Evolutionary conservation across 768 basidiomycete genomes (phyloP), one percentile per base, ranked within the genome.

Genomic region (Pleurotus salmoneostramineus): DNA sequence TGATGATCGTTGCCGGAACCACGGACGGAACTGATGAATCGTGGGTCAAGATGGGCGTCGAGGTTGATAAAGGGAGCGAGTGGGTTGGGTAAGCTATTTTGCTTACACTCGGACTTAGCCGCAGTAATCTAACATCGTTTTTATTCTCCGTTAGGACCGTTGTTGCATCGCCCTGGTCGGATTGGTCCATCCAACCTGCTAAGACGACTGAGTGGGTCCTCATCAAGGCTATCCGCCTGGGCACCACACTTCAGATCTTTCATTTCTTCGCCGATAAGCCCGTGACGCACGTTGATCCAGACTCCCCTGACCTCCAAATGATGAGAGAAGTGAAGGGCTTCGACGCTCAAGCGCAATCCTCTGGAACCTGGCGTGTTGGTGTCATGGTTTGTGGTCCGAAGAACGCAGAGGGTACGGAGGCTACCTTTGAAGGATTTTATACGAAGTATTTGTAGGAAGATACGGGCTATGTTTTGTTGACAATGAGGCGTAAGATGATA

Each of bases 311-410:
- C 14, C 55, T 56, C 12, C 7, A 17, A 6, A 56, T 56, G 56
- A 46, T 56, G n/a, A 60, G 59, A 27, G 59, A 60, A 35, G 59
- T 60, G 14, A 56, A 50, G 27, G 59, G 46, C 3, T 60, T 60
- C 33, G 58, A 59, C 31, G 44, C 35, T 15, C 11, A 56, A 56
- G 21, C 17, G 17, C 14, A 7, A 35, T 34, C 15, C 46, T 47
- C 21, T 5, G 7, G n/a, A 10, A 34, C 27, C 12, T 60, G 59
- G 59, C 54, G 59, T 14, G 47, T 60, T 2, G 59, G 59, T 15
- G 45, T 56, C 45, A 60, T 60, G 59, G 59, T 60, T 43, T 60
- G 59, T 44, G 59, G 59, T 4, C 59, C 59, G n/a, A 60, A 56
- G 59, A 60, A 60, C 34, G 47, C 56, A 14, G 49, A 11, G 12